Conservation (phyloP, 2,329 filamentous ascomycete species). For the Colletotrichum truncatum region DNA sequence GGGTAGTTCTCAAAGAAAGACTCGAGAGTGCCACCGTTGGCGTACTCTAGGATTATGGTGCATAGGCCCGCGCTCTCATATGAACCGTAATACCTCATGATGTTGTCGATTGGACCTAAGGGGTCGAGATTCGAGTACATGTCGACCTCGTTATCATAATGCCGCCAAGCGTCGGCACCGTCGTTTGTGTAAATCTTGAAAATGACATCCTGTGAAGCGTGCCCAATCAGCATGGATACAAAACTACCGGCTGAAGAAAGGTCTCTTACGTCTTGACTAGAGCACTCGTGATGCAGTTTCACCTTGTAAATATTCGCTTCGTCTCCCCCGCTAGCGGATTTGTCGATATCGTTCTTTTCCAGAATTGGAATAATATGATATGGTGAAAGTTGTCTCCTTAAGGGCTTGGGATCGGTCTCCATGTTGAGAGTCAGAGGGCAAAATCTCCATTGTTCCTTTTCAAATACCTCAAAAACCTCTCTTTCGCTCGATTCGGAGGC, state of each 20-base stretch:
- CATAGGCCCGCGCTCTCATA: background rate
- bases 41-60: background rate
- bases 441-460: background rate
- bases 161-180: background rate
- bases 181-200: background rate
- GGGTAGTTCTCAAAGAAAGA: background rate
- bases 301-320: background rate
- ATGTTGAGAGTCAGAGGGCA: background rate
- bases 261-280: background rate
- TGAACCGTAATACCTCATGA: background rate
- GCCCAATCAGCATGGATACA: background rate
- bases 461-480: background rate
- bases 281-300: background rate
- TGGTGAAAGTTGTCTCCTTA: background rate
- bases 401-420: background rate
- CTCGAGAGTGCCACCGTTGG: background rate
- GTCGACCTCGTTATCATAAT: background rate
- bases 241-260: background rate
- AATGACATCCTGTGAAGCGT: background rate
- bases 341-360: background rate
- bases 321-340: background rate
- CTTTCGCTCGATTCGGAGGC: background rate
- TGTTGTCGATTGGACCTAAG: background rate
- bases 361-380: background rate
- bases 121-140: background rate